Percentiles rank a stretch among this genome's conserved stretches.
These are phyloP conservation scores for Silene uniflora DNA, from an alignment of 148 eudicot species.

Conservation along the genomic window DNA sequence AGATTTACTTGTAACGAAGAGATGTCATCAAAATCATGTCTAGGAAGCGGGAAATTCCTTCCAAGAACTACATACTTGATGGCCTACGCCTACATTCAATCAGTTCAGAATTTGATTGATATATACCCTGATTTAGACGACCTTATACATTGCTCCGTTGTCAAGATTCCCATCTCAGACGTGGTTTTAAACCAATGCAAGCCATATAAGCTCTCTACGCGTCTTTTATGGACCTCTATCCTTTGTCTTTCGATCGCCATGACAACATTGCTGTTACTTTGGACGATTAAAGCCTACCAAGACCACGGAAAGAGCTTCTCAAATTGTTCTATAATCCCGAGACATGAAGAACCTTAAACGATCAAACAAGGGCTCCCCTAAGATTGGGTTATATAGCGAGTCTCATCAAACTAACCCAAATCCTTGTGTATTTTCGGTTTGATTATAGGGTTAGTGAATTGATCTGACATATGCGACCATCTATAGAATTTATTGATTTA, in stretches of 20 bases:
- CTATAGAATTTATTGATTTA: not conserved
- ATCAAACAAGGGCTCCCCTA: not conserved
- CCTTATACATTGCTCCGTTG: conserved; percentile 46
- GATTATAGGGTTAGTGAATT: not conserved
- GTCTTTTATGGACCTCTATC: conserved; percentile 46
- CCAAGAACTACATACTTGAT: conserved; percentile 35
- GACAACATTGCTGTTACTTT: conserved; percentile 43
- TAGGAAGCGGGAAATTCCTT: conserved; percentile 36
- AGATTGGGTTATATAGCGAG: not conserved
- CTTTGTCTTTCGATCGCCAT: conserved; percentile 51
- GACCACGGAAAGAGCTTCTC: conserved; percentile 40
- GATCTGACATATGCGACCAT: not conserved
- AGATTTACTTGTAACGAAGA: conserved; percentile 51
- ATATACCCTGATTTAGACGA: conserved; percentile 54
- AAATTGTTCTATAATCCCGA: conserved; percentile 41
- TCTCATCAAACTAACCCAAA: not conserved
- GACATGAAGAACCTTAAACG: conserved; percentile 17
- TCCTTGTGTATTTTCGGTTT: not conserved
- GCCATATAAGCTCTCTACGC: conserved; percentile 36
- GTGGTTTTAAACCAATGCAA: conserved; percentile 46
- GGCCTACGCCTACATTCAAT: conserved; percentile 53
- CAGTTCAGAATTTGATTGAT: conserved; percentile 48
- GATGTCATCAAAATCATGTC: conserved; percentile 28
- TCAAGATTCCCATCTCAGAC: conserved; percentile 40
- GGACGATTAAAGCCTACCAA: conserved; percentile 48